Base-by-base conservation (phyloP, 129 eudicot species). In the Sambucus nigra region DNA sequence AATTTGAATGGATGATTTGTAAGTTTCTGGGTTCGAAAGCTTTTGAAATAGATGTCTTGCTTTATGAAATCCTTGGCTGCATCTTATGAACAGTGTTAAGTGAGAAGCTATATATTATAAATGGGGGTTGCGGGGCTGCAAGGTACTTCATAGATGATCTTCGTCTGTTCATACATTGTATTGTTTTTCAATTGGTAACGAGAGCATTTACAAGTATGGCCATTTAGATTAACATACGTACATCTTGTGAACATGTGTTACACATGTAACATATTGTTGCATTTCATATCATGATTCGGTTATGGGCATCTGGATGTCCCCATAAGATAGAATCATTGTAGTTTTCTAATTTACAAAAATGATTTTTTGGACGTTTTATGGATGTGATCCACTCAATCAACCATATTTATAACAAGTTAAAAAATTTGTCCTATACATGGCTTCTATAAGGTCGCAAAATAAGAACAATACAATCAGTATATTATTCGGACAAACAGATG, bases 121-220 rank as follows among this genome's bases (percentile, higher is more conserved):
- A 71, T 65, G 99, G 99, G 23, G 94, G 96, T 49, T 86, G 99
- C 71, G 99, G 96, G 53, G 94, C 99, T 64, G 99, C 96, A 74
- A 92, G 99, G 99, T 92, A 80, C 33, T 41, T 70, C 48, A 42
- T 29, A 44, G 21, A 47, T 66, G 60, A 55, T 45, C 65, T 45
- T 38, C 42, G 33, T 35, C 44, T 49, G 67, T 39, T 44, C 24
- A 16, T 27, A 31, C 42, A 41, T 63, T 26, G 22, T 33, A 23
- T 47, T 63, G 10, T 72, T 59, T 50, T 41, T 28, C 53, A 26
- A 22, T 32, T 53, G 66, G 53, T 17, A 18, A 31, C 28, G 19
- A 31, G 2, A 44, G 32, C n/a, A 15, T 40, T 24, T 12, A 39
- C 24, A 15, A 16, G 10, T 40, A 50, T 27, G 60, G 21, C n/a